Conservation (phyloP, 2,329 filamentous ascomycete genomes). For the Cryphonectria carpinicola region DNA sequence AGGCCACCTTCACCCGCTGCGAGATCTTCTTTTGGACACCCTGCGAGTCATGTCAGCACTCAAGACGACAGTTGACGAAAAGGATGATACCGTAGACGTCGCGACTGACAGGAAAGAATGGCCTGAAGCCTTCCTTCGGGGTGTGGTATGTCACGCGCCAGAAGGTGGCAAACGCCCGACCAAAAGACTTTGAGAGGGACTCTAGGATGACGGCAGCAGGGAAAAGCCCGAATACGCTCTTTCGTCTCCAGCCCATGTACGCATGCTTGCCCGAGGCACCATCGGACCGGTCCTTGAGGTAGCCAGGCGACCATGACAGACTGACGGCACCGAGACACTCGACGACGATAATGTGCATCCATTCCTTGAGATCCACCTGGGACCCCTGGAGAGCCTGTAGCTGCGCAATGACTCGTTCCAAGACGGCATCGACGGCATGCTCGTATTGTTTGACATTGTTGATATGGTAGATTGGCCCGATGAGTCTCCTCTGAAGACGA, state of each 20-base stretch:
- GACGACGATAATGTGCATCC: conserved; percentile 61
- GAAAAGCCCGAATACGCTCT: conserved; percentile 57
- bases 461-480: conserved; percentile 52
- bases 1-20: conserved; percentile 31
- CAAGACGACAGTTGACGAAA: background rate
- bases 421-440: conserved; percentile 45
- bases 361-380: conserved; percentile 54
- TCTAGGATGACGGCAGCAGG: conserved; percentile 46
- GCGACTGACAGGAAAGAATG: conserved; percentile 54
- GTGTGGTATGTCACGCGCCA: conserved; percentile 53
- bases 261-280: conserved; percentile 52
- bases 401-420: conserved; percentile 41
- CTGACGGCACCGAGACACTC: conserved; percentile 56
- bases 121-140: conserved; percentile 45
- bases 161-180: conserved; percentile 45
- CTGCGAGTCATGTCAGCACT: conserved; percentile 23
- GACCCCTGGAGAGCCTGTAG: conserved; percentile 43
- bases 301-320: conserved; percentile 56
- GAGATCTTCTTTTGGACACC: conserved; percentile 37
- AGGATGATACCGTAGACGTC: background rate
- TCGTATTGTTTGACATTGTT: conserved; percentile 49
- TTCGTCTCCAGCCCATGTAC: conserved; percentile 55
- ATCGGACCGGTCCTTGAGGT: conserved; percentile 49
- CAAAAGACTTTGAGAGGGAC: conserved; percentile 41
- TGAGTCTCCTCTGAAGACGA: conserved; percentile 51